phyloP scores from a whole-genome alignment of 1,139 yeast genomes.

The Pichia sp. region DNA sequence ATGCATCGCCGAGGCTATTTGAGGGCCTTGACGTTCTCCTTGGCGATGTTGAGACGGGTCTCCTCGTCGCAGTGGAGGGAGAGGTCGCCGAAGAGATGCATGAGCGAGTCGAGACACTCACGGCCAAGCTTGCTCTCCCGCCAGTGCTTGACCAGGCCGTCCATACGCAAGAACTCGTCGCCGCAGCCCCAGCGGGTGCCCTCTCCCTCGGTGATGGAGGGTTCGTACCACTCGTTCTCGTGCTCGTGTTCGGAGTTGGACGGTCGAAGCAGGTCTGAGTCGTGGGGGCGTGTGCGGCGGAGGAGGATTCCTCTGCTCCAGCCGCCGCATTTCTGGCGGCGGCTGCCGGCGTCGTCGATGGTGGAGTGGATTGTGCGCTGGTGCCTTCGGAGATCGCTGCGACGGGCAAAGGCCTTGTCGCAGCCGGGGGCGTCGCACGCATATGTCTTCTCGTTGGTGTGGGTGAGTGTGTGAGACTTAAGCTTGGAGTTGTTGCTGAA shows the following conservation, averaged over 20 bases:
- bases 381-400: slow-evolving; percentile 89
- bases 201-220: background rate
- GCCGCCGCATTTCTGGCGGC: slow-evolving; percentile 7
- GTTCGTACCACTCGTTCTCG: slow-evolving; percentile 4
- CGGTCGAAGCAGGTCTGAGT: background rate
- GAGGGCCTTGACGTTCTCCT: background rate
- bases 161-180: slow-evolving; percentile 10
- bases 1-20: background rate
- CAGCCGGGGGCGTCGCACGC: slow-evolving; percentile 37
- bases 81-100: slow-evolving; percentile 2
- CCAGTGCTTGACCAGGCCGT: slow-evolving; percentile 11
- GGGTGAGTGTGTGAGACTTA: slow-evolving; percentile 5
- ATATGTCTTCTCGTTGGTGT: slow-evolving; percentile 1
- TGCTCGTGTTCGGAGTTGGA: background rate
- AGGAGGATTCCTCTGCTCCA: slow-evolving; percentile 3
- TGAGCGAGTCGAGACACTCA: slow-evolving; percentile 3
- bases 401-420: slow-evolving; percentile 93
- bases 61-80: background rate
- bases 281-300: background rate
- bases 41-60: slow-evolving; percentile 1
- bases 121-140: slow-evolving; percentile 5
- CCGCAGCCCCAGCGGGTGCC: slow-evolving; percentile 10
- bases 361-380: slow-evolving; percentile 46
- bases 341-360: slow-evolving; percentile 3
- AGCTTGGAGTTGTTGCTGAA: slow-evolving; percentile 4